A percentile compares a stretch with the other conserved stretches of the same genome.
These are phyloP conservation scores for Gastrolobium villosum DNA, from an alignment of 306 rosid species.

Conservation along the genomic window DNA sequence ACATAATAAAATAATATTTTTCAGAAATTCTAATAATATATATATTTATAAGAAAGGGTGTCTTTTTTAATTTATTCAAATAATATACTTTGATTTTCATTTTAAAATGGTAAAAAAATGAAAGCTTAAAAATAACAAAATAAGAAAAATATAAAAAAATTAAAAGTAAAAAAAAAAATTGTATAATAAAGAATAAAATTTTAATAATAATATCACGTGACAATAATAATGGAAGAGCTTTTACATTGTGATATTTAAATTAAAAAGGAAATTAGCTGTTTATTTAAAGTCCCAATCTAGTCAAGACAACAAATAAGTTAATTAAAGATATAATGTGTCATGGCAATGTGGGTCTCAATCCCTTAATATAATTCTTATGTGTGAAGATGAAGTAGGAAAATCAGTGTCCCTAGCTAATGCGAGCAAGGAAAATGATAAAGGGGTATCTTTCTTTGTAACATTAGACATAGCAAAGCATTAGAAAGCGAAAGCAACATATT, in stretches of 20 bases:
- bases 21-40: too few relatives aligned
- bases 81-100: too few relatives aligned
- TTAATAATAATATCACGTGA: too few relatives aligned
- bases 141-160: too few relatives aligned
- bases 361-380: not conserved
- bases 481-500: conserved; percentile 45
- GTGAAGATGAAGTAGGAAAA: conserved; percentile 30
- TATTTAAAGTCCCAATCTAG: not conserved
- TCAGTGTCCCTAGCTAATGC: conserved; percentile 38
- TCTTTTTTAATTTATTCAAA: too few relatives aligned
- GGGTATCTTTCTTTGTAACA: conserved; percentile 38
- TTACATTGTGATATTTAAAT: not conserved
- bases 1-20: too few relatives aligned
- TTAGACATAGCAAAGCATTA: conserved; percentile 33
- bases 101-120: too few relatives aligned
- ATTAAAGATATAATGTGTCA: not conserved
- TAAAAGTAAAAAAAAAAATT: too few relatives aligned
- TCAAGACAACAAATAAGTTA: not conserved
- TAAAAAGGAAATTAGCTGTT: not conserved
- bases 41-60: too few relatives aligned
- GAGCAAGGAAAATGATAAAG: conserved; percentile 37
- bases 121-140: too few relatives aligned
- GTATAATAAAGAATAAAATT: too few relatives aligned
- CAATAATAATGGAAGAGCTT: too few relatives aligned
- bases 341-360: conserved; percentile 28